Conservation (phyloP, 2,329 filamentous ascomycete species). For the Aspergillus candidus region DNA sequence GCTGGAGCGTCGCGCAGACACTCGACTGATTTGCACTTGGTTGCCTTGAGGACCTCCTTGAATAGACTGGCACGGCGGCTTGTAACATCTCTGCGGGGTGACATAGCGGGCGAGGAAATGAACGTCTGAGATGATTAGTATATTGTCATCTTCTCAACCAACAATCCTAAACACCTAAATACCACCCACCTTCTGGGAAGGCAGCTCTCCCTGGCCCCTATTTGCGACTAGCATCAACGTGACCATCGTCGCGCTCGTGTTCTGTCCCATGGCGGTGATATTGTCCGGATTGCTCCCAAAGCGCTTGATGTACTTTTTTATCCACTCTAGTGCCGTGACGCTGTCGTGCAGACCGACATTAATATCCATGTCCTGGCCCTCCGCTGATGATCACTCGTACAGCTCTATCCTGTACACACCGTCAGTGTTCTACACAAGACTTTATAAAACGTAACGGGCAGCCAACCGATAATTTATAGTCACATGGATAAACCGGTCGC, state of each 20-base stretch:
- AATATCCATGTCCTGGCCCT: neutral
- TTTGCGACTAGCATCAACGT: conserved; percentile 1
- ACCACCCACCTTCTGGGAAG: too few relatives aligned
- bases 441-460: too few relatives aligned
- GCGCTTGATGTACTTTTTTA: neutral
- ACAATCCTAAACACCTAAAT: too few relatives aligned
- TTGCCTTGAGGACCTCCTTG: neutral
- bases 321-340: conserved; percentile 3
- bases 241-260: neutral
- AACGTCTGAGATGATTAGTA: neutral
- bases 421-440: neutral
- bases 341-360: conserved; percentile 3
- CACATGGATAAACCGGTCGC: too few relatives aligned
- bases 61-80: neutral
- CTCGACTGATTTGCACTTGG: neutral
- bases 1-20: too few relatives aligned
- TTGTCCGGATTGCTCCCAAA: conserved; percentile 2
- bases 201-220: neutral
- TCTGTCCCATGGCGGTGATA: conserved; percentile 1
- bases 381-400: neutral
- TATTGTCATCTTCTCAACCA: too few relatives aligned
- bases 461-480: too few relatives aligned
- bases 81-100: neutral
- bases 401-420: neutral
- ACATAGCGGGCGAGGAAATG: neutral